A percentile compares a stretch with the other conserved stretches of the same genome.
phyloP scores from a whole-genome alignment of 371 early-diverging fungal genomes.

The Actinomortierella ambigua region DNA sequence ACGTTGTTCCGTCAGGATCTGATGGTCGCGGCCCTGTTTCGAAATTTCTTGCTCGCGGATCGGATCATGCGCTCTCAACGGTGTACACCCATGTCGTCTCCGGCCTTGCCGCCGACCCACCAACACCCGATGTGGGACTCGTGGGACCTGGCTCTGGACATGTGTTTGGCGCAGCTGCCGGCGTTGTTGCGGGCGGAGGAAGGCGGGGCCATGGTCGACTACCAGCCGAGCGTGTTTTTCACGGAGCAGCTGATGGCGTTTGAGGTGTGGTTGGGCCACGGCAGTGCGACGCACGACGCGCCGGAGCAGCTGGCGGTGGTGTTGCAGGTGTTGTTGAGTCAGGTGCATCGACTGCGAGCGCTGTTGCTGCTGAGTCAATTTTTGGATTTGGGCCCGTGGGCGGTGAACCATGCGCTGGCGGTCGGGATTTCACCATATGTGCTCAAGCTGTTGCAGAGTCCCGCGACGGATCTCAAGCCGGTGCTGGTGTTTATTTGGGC shows the following conservation, averaged over 20 bases:
- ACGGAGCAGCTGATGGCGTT: constrained; percentile 96
- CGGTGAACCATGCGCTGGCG: constrained; percentile 89
- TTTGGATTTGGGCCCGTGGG: constrained; percentile 94
- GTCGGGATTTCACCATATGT: constrained; percentile 98
- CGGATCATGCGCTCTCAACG: constrained; percentile 93
- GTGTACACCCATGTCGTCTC: constrained; percentile 90
- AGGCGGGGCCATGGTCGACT: constrained; percentile 58
- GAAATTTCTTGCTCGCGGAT: constrained; percentile 95
- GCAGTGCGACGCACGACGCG: constrained; percentile 68
- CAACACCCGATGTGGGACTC: constrained; percentile 97
- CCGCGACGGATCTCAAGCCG: constrained; percentile 92
- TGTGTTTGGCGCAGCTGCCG: constrained; percentile 92
- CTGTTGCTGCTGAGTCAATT: constrained; percentile 90
- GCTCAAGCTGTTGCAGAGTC: constrained; percentile 92
- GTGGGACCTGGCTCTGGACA: constrained; percentile 96
- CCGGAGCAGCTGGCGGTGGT: constrained; percentile 97
- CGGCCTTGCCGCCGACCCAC: constrained; percentile 86
- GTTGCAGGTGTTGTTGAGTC: constrained; percentile 93
- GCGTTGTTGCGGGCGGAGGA: constrained; percentile 67
- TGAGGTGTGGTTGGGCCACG: constrained; percentile 93
- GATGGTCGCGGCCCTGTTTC: constrained; percentile 93
- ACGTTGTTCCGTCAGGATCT: constrained; percentile 94
- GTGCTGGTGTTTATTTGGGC: constrained; percentile 97
- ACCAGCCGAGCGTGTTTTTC: constrained; percentile 88
- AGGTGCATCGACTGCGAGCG: constrained; percentile 92